Conservation (phyloP, 1,284 basidiomycete genomes). For the Sporisorium exsertum region DNA sequence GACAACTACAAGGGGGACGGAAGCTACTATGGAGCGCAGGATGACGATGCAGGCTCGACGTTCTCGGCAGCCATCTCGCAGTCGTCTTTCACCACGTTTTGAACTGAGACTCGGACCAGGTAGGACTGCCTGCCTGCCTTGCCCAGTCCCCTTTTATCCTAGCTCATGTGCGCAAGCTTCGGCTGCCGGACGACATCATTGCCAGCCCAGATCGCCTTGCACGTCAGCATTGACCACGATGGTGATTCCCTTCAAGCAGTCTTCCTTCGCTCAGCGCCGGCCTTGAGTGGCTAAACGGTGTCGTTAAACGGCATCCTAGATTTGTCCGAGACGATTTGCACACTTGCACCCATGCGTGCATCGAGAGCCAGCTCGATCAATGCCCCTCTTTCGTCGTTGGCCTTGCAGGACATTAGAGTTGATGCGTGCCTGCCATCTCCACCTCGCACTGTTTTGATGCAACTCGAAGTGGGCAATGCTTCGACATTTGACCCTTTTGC, state of each 20-base stretch:
- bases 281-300: not conserved
- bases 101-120: not conserved
- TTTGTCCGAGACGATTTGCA: not conserved
- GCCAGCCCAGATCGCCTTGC: not conserved
- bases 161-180: not conserved
- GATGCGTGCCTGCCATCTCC: not conserved
- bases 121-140: not conserved
- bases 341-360: not conserved
- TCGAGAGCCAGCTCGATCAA: not conserved
- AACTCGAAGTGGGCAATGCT: not conserved
- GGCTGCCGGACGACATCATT: not conserved
- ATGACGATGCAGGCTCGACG: conserved; percentile 55
- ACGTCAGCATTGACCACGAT: not conserved
- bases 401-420: not conserved
- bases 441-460: not conserved
- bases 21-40: conserved; percentile 45
- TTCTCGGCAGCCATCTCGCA: conserved; percentile 63
- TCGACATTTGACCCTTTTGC: not conserved
- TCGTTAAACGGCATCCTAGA: not conserved
- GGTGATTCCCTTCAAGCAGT: not conserved
- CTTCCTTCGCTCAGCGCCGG: no score
- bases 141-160: not conserved
- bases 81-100: conserved; percentile 64
- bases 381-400: not conserved
- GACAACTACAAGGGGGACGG: conserved; percentile 61